These are phyloP conservation scores for Rhodamnia argentea DNA, from an alignment of 345 rosid genomes.

Conservation along the genomic window DNA sequence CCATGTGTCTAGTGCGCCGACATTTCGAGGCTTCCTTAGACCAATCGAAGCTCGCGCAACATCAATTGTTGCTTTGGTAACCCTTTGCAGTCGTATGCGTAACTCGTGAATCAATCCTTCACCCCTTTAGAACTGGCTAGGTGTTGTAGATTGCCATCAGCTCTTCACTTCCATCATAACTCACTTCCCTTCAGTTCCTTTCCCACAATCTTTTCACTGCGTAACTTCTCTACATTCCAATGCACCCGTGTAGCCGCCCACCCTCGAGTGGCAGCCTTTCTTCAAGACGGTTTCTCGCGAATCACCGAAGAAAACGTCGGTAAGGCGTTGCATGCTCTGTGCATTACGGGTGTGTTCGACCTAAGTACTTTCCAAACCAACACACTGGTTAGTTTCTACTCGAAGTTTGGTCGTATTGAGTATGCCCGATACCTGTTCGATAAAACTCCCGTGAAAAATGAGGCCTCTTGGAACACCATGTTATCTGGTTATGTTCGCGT, in stretches of 20 bases:
- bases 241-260: constrained; percentile 51
- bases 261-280: constrained; percentile 27
- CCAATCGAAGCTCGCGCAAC: background rate
- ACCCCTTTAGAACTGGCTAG: background rate
- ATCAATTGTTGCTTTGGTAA: background rate
- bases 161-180: background rate
- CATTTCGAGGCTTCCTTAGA: background rate
- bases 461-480: constrained; percentile 81
- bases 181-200: background rate
- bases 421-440: constrained; percentile 67
- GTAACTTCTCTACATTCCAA: constrained; percentile 11
- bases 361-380: constrained; percentile 36
- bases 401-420: constrained; percentile 29
- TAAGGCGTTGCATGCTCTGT: constrained; percentile 67
- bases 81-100: background rate
- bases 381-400: constrained; percentile 65
- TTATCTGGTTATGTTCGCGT: constrained; percentile 58
- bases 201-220: background rate
- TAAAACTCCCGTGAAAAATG: constrained; percentile 49
- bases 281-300: constrained; percentile 68
- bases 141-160: background rate
- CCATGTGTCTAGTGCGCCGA: background rate
- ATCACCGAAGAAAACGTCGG: constrained; percentile 42
- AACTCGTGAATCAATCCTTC: background rate
- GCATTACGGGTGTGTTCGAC: constrained; percentile 39